These are phyloP conservation scores for Mrakia blollopis DNA, from an alignment of 768 basidiomycete species.

Conservation along the genomic window DNA sequence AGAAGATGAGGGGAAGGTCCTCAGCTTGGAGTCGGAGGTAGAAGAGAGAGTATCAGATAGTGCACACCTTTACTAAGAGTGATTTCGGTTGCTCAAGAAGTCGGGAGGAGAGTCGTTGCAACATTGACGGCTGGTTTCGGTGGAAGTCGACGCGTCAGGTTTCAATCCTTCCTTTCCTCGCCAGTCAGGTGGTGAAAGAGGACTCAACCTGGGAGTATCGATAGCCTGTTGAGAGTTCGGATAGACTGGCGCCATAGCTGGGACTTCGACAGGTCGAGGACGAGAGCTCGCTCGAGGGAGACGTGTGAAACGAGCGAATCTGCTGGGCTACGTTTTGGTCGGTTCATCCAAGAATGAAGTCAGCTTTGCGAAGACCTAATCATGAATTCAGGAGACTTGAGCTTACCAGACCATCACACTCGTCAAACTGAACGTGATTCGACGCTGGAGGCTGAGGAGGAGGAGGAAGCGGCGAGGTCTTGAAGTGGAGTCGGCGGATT, in stretches of 20 bases:
- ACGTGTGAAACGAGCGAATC: neutral
- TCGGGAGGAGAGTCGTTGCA: neutral
- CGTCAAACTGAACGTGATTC: neutral
- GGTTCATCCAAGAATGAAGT: neutral
- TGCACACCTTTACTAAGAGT: neutral
- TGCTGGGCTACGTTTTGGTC: neutral
- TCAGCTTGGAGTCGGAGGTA: neutral
- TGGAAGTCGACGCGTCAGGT: neutral
- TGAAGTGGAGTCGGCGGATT: conserved; percentile 4
- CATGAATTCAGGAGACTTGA: too few species aligned
- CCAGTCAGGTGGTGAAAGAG: neutral
- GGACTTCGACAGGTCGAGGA: neutral
- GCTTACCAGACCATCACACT: neutral
- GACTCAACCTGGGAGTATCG: neutral
- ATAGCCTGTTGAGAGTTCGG: neutral
- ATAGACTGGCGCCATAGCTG: neutral
- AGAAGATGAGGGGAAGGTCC: too few species aligned
- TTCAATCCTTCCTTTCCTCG: neutral
- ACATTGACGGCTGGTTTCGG: neutral
- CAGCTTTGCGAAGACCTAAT: neutral
- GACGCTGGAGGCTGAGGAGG: neutral
- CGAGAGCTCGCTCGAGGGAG: neutral
- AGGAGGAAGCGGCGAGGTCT: conserved; percentile 1
- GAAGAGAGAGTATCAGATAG: neutral
- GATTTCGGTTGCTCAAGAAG: neutral